Conservation (phyloP, 345 rosid species). For the Salix exigua region DNA sequence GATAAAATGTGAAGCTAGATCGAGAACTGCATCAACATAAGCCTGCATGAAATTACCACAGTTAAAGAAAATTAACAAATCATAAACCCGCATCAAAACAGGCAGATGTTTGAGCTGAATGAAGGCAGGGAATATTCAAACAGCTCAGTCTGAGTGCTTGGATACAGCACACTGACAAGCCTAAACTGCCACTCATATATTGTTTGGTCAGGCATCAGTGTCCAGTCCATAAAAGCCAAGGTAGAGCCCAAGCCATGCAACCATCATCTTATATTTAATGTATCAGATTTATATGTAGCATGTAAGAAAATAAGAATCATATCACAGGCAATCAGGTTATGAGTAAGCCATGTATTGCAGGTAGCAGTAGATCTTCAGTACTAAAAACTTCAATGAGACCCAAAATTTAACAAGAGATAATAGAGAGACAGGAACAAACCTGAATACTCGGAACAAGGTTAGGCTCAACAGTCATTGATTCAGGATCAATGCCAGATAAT, state of each 20-base stretch:
- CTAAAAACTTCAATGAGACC: neutral
- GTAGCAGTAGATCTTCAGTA: conserved; percentile 1
- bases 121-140: neutral
- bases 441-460: conserved; percentile 80
- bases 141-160: neutral
- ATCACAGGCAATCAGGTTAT: neutral
- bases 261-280: neutral
- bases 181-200: neutral
- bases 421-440: conserved; percentile 26
- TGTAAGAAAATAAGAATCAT: neutral
- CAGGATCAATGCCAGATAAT: conserved; percentile 69
- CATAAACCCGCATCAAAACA: neutral
- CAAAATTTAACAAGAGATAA: neutral
- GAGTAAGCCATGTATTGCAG: neutral
- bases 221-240: neutral
- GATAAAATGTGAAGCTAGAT: conserved; percentile 97
- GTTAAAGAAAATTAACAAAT: conserved; percentile 17
- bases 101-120: neutral
- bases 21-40: conserved; percentile 97
- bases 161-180: neutral
- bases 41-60: conserved; percentile 51
- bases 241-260: neutral
- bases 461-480: conserved; percentile 96
- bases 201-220: neutral
- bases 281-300: neutral